These are phyloP conservation scores for Penicillium turbatum DNA, from an alignment of 495 filamentous ascomycete genomes.

Conservation along the genomic window DNA sequence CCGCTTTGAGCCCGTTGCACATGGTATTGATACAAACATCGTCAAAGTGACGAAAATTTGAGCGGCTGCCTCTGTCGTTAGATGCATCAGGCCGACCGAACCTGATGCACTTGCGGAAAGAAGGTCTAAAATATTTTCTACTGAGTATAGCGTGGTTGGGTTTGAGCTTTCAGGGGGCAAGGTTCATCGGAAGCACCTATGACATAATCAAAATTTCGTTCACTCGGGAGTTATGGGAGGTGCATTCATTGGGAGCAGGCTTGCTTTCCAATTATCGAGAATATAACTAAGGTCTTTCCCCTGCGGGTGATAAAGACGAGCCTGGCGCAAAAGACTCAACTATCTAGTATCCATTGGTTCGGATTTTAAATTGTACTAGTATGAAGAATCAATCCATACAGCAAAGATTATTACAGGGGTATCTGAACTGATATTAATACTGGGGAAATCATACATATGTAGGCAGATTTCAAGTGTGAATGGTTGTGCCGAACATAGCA, in stretches of 20 bases:
- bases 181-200: slow-evolving; percentile 1
- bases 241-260: slow-evolving; percentile 5
- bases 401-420: not conserved
- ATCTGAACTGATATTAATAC: not conserved
- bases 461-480: slow-evolving; percentile 21
- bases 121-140: slow-evolving; percentile 3
- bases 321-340: not conserved
- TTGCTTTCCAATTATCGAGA: slow-evolving; percentile 1
- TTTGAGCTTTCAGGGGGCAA: slow-evolving; percentile 6
- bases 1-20: slow-evolving; percentile 45
- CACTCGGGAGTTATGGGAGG: slow-evolving; percentile 7
- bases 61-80: slow-evolving; percentile 2
- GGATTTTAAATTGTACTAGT: slow-evolving; percentile 6
- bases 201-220: slow-evolving; percentile 6
- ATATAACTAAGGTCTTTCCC: not conserved
- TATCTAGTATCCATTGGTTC: not conserved
- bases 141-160: slow-evolving; percentile 6
- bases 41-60: slow-evolving; percentile 52
- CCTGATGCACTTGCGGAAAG: not conserved
- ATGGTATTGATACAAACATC: slow-evolving; percentile 50
- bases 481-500: slow-evolving; percentile 46
- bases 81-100: slow-evolving; percentile 2
- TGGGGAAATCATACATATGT: no score
- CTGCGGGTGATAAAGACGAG: slow-evolving; percentile 1
- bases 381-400: slow-evolving; percentile 1